These are phyloP conservation scores for Prunus mira DNA, from an alignment of 306 rosid species.

Conservation along the genomic window DNA sequence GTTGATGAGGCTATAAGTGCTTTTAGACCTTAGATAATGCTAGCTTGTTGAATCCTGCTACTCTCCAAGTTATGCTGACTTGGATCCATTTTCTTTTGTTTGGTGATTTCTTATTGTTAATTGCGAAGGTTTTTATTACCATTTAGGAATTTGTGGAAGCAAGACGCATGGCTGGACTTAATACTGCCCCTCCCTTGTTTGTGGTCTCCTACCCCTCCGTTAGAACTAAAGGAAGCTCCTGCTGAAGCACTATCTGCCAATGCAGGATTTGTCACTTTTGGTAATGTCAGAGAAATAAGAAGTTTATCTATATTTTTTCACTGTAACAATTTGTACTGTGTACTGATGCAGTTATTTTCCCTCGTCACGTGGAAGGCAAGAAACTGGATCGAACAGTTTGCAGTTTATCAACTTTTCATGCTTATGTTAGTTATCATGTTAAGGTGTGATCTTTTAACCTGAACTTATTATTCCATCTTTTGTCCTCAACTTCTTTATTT, in stretches of 20 bases:
- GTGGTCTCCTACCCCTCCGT: constrained; percentile 83
- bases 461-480: constrained; percentile 9
- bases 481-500: not conserved
- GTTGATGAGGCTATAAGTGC: not conserved
- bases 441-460: constrained; percentile 51
- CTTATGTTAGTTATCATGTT: constrained; percentile 96
- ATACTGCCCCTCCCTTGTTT: constrained; percentile 79
- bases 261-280: constrained; percentile 95
- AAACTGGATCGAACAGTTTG: constrained; percentile 87
- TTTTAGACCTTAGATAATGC: not conserved
- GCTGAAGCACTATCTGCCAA: constrained; percentile 71
- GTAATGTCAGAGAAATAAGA: constrained; percentile 46
- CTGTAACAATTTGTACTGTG: constrained; percentile 14
- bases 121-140: constrained; percentile 24
- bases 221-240: constrained; percentile 68
- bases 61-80: not conserved
- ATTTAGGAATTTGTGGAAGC: constrained; percentile 95
- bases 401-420: constrained; percentile 90
- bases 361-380: constrained; percentile 88
- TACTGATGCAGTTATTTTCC: constrained; percentile 74
- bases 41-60: not conserved
- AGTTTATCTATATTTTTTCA: constrained; percentile 8
- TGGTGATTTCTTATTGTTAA: constrained; percentile 30
- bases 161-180: constrained; percentile 84
- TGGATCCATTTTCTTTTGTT: constrained; percentile 8